Evolutionary conservation across 1,284 basidiomycete genomes (phyloP).

Genomic region (Cutaneotrichosporon sp.): DNA sequence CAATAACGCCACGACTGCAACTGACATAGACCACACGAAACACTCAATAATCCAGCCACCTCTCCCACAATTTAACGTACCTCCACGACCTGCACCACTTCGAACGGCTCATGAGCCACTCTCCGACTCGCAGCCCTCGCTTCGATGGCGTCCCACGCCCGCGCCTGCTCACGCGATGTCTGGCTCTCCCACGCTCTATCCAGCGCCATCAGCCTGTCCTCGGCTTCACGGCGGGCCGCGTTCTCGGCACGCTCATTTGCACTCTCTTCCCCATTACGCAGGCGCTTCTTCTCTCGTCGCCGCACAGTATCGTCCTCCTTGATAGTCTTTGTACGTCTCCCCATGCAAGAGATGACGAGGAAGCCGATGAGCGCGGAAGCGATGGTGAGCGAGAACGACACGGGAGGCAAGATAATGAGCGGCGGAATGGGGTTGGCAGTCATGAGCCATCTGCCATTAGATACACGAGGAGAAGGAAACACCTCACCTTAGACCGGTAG

Average conservation of each 20-base stretch:
- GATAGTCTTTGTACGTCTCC: neutral
- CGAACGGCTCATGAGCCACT: neutral
- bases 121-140: neutral
- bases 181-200: neutral
- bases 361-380: constrained; percentile 37
- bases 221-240: neutral
- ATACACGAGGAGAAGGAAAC: neutral
- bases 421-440: constrained; percentile 42
- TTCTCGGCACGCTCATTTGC: neutral
- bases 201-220: neutral
- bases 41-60: neutral
- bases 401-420: constrained; percentile 40
- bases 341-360: constrained; percentile 31
- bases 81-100: constrained; percentile 3
- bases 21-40: neutral
- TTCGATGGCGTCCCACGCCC: constrained; percentile 2
- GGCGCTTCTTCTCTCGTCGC: neutral
- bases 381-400: constrained; percentile 40
- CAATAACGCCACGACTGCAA: neutral
- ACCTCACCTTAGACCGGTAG: constrained; percentile 38
- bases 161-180: neutral
- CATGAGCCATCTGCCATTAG: constrained; percentile 27
- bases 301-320: neutral
- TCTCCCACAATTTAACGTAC: neutral
- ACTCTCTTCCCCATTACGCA: no score